phyloP scores from a whole-genome alignment of 352 stramenopile genomes.

The Pythium dissotocum region DNA sequence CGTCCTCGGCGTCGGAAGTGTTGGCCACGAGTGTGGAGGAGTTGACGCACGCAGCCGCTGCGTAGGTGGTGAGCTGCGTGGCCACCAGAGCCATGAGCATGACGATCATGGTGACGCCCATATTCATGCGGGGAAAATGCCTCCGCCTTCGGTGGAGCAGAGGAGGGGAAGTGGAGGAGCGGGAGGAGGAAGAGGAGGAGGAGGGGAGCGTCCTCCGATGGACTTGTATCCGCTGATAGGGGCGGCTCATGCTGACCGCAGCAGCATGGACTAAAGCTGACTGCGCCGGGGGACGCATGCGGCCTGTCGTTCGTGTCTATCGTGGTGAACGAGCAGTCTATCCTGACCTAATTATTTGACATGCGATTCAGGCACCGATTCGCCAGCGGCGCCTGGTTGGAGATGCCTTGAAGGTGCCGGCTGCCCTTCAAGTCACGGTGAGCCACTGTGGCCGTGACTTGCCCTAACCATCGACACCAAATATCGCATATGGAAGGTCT shows the following conservation, averaged over 20 bases:
- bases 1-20: constrained; percentile 31
- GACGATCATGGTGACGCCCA: background rate
- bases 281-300: background rate
- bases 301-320: background rate
- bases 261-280: background rate
- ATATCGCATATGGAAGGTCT: background rate
- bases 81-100: background rate
- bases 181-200: background rate
- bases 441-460: background rate
- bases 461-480: background rate
- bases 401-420: background rate
- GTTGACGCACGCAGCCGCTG: constrained; percentile 29
- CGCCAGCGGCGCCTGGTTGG: background rate
- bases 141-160: background rate
- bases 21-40: constrained; percentile 48
- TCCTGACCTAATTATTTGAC: too few species aligned
- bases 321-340: too few species aligned
- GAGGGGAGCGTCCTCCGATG: background rate
- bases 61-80: background rate
- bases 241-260: background rate
- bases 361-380: background rate
- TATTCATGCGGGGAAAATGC: background rate
- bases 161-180: background rate
- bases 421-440: background rate
- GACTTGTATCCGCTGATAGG: background rate